Percentiles rank a stretch among this genome's conserved stretches.
Conservation (phyloP, 176 grass and related monocot genomes). For the Oryza longistaminata region DNA sequence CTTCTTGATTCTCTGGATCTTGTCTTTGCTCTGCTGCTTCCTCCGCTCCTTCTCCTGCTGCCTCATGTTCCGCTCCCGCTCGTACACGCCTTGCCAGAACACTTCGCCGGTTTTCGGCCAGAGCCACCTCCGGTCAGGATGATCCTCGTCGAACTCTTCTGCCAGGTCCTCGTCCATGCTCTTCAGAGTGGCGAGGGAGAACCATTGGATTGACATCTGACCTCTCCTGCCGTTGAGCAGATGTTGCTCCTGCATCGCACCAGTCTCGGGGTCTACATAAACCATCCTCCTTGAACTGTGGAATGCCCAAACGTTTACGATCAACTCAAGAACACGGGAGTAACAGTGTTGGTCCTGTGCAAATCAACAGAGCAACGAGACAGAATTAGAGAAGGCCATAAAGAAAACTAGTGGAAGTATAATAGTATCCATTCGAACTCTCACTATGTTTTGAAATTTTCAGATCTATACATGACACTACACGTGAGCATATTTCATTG, state of each 20-base stretch:
- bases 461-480: background rate
- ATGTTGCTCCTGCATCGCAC: conserved; percentile 92
- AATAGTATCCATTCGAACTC: background rate
- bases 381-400: background rate
- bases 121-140: conserved; percentile 60
- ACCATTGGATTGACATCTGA: conserved; percentile 78
- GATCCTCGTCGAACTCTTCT: conserved; percentile 77
- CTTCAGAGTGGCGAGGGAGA: conserved; percentile 75
- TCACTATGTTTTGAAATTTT: background rate
- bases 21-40: conserved; percentile 81
- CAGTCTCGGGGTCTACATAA: conserved; percentile 81
- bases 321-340: conserved; percentile 74
- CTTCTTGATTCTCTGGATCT: conserved; percentile 85
- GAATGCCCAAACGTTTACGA: conserved; percentile 95
- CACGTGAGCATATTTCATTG: conserved; percentile 4
- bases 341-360: conserved; percentile 89
- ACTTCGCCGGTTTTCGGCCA: conserved; percentile 92
- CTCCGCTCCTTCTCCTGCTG: conserved; percentile 81
- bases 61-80: conserved; percentile 79
- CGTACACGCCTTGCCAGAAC: conserved; percentile 89
- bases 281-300: conserved; percentile 84
- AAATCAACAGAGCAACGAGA: conserved; percentile 29
- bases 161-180: conserved; percentile 96
- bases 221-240: conserved; percentile 53
- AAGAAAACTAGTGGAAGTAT: conserved; percentile 14